Conservation (phyloP, 306 rosid species). For the Morella rubra region DNA sequence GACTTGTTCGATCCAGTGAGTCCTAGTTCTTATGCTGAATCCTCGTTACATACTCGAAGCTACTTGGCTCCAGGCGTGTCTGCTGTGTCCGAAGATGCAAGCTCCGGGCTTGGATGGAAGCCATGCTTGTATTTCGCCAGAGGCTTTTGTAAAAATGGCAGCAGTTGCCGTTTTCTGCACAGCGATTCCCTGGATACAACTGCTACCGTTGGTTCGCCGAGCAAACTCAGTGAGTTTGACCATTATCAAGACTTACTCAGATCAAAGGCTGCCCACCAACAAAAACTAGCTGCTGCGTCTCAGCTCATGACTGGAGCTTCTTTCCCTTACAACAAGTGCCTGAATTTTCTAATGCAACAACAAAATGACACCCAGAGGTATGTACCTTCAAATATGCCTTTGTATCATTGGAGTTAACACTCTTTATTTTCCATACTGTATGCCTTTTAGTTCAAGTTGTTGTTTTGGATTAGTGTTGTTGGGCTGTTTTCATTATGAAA, state of each 20-base stretch:
- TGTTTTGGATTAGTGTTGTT: background rate
- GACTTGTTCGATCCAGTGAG: slow-evolving; percentile 57
- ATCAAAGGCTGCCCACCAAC: slow-evolving; percentile 64
- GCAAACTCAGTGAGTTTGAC: slow-evolving; percentile 59
- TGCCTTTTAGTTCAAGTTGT: background rate
- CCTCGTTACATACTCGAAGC: slow-evolving; percentile 72
- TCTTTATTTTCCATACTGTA: background rate
- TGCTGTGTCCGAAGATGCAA: slow-evolving; percentile 63
- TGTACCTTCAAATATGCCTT: background rate
- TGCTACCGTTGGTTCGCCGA: slow-evolving; percentile 65
- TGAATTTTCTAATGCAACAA: slow-evolving; percentile 69
- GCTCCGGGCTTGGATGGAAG: slow-evolving; percentile 61
- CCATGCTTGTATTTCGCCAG: slow-evolving; percentile 88
- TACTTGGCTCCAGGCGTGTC: slow-evolving; percentile 76
- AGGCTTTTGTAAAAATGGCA: slow-evolving; percentile 90
- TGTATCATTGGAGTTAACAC: background rate
- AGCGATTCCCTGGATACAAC: slow-evolving; percentile 54
- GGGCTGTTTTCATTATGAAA: background rate
- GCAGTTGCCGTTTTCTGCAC: slow-evolving; percentile 80
- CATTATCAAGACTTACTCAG: slow-evolving; percentile 72
- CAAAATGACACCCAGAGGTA: slow-evolving; percentile 68
- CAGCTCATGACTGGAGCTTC: slow-evolving; percentile 60
- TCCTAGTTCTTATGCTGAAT: slow-evolving; percentile 51
- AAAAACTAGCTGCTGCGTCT: slow-evolving; percentile 51
- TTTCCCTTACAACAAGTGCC: slow-evolving; percentile 56